Base-by-base conservation (phyloP, 1,284 basidiomycete species). In the Neolentinus lepideus region DNA sequence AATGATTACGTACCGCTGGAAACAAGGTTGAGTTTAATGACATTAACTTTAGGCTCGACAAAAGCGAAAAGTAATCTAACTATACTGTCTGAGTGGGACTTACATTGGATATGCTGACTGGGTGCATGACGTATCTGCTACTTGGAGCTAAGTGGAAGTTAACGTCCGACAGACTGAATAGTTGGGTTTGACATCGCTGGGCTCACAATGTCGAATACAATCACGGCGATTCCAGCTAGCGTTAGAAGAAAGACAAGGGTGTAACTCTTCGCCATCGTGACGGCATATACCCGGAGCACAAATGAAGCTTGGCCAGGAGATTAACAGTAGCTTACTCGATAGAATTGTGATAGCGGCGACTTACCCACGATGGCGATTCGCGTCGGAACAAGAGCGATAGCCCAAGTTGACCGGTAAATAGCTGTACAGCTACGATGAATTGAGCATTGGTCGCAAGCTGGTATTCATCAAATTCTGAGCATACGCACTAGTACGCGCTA, bases 221-320 rank as follows among this genome's bases (percentile, higher is more conserved):
- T 4, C 16, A 50, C 27, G 6, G 27, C 24, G 27, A 25, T 16
- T 4, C 47, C 47, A 22, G 27, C 47, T 26, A 50, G 47, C 6
- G n/a, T n/a, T 11, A 50, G 47, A n/a, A 50, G 24, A 16, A 25
- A 12, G 12, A 50, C 47, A 4, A 50, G 27, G 16, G 24, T 4
- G 16, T n/a, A n/a, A 11, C 47, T 19, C 24, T 22, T 50, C 16
- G 24, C 47, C 27, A 43, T 43, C 19, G 47, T 50, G 11, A 50
- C 47, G 47, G 47, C 47, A n/a, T 26, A 50, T 4, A 50, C 47
- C 11, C 47, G 47, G n/a, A 50, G 47, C 24, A 50, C 47, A 22
- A 50, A 50, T 12, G 47, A 50, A n/a, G 47, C 47, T 50, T 6
- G 11, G 19, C 9, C 24, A 47, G 6, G 14, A 26, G 24, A 11